Evolutionary conservation across 768 basidiomycete genomes (phyloP), one percentile per base, ranked within the genome.

Genomic region (Boletales sp.): DNA sequence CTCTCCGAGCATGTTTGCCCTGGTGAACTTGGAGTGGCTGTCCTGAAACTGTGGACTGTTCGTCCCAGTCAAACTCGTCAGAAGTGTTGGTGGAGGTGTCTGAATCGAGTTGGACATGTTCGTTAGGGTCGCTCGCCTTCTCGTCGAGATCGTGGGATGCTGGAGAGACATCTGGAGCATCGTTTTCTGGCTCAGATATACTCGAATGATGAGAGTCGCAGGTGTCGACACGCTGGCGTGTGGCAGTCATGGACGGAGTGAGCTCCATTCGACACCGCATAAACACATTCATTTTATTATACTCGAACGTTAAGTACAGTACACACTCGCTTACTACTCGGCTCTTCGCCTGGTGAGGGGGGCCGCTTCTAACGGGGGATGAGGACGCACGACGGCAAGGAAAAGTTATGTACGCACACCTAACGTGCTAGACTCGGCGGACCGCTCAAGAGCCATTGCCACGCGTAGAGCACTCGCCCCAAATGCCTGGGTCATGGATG

Each of bases 1-100:
- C 80, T 43, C 87, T 76, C 57, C 76, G 81, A 4, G 83, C 84
- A 57, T 80, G 80, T 24, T 61, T 55, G 43, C 65, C 59, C 11
- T 61, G 58, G 37, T 38, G 53, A 4, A 45, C 49, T 27, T 27
- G 24, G 24, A 27, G 24, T 30, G 54, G 65, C 43, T 59, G 52
- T 31, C 63, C 67, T 19, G 76, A 75, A 15, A 15, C 35, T 35
- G 65, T 54, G 39, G 50, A 48, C 13, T 83, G 82, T 45, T 82
- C 77, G 47, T 87, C 83, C 86, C 86, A 86, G 70, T 87, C 76
- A 56, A 90, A 87, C 57, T 87, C 83, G 60, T 87, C 85, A 10
- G 77, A 79, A 4, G 80, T 75, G 55, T 82, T 78, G 12, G 84
- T 84, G 24, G 72, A 75, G n/a, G 80, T 59, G 31, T 68, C 66